phyloP scores from a whole-genome alignment of 2,329 filamentous ascomycete species.

The Aspergillus melleus region DNA sequence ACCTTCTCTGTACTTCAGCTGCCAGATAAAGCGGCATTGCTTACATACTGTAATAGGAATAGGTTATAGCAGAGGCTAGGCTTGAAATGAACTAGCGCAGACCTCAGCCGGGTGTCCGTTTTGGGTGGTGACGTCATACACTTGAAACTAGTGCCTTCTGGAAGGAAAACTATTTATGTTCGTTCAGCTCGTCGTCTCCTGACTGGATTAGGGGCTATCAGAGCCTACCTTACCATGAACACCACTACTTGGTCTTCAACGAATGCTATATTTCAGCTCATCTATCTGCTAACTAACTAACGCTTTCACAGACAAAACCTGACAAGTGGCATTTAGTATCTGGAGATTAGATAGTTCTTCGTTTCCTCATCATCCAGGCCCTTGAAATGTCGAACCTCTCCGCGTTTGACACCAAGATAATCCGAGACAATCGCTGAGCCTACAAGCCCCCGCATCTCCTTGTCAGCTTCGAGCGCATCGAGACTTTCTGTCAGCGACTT shows the following conservation, averaged over 20 bases:
- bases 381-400: neutral
- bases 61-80: rapidly evolving
- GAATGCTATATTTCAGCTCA: too few species aligned
- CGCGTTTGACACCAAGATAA: neutral
- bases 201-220: neutral
- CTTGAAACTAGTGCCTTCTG: neutral
- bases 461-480: neutral
- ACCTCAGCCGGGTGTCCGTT: neutral
- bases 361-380: neutral
- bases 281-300: neutral
- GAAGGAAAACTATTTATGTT: neutral
- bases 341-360: neutral
- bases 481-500: conserved; percentile 1
- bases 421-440: neutral
- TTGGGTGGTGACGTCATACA: neutral
- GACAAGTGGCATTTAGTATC: neutral
- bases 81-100: neutral
- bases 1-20: too few species aligned
- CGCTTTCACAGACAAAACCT: neutral
- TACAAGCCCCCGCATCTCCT: neutral
- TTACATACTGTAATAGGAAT: neutral
- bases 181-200: neutral
- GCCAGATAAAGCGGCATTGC: neutral
- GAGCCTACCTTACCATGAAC: neutral
- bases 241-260: too few species aligned